A percentile compares a stretch with the other conserved stretches of the same genome.
Conservation (phyloP, 106 monocot genomes). For the Phalaenopsis aphrodite region DNA sequence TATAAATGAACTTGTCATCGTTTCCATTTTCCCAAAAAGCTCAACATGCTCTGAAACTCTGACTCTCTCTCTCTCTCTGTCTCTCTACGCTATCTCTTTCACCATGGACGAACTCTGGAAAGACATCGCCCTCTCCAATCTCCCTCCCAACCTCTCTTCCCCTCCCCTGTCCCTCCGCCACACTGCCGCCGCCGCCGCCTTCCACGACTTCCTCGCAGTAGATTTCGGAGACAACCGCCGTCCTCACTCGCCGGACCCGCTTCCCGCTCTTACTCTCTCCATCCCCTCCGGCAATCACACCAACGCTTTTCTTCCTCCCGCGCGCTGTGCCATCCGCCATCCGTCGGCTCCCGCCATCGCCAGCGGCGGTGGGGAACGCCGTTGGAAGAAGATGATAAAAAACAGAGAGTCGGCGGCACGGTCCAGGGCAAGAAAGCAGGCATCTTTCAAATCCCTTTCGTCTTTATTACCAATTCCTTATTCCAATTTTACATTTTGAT, state of each 20-base stretch:
- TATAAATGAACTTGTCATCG: no score
- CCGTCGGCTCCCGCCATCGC: background rate
- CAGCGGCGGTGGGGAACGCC: conserved; percentile 4
- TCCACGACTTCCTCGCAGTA: background rate
- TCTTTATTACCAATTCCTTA: background rate
- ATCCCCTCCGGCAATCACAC: background rate
- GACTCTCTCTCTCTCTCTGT: background rate
- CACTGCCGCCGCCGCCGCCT: background rate
- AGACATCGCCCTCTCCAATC: conserved; percentile 3
- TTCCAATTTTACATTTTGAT: background rate
- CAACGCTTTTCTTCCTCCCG: background rate
- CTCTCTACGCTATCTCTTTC: background rate
- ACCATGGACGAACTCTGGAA: conserved; percentile 4
- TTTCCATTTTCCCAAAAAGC: no score
- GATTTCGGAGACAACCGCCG: background rate
- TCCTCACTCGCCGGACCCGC: background rate
- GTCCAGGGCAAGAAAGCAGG: conserved; percentile 34
- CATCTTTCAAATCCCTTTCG: background rate
- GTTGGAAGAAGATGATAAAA: conserved; percentile 28
- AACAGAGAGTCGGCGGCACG: conserved; percentile 38
- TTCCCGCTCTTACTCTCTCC: background rate
- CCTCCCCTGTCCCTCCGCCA: background rate
- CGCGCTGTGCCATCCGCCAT: background rate
- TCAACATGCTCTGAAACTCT: background rate
- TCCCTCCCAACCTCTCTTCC: background rate